phyloP scores from a whole-genome alignment of 2,329 filamentous ascomycete species.

The Aspergillus ochraceus region DNA sequence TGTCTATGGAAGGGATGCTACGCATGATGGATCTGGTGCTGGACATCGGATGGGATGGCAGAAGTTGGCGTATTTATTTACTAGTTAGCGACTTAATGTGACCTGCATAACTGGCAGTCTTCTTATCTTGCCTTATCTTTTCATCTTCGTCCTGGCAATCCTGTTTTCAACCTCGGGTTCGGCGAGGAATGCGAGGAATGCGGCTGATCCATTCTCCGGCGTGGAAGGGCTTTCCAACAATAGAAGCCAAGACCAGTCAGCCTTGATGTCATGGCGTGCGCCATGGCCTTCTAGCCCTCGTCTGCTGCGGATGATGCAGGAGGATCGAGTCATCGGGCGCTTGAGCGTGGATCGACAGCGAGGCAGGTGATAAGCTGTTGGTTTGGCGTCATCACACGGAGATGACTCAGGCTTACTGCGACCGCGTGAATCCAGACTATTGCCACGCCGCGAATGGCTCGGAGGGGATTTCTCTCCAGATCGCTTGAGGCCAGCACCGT shows the following conservation, averaged over 20 bases:
- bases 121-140: not conserved
- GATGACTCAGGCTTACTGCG: not conserved
- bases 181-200: not conserved
- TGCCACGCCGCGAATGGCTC: not conserved
- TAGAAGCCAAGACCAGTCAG: not conserved
- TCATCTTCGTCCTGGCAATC: not conserved
- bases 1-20: not conserved
- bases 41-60: not conserved
- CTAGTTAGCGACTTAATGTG: not conserved
- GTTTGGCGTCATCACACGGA: not conserved
- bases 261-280: not conserved
- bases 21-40: not conserved
- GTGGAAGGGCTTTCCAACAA: not conserved
- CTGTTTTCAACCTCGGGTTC: not conserved
- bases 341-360: not conserved
- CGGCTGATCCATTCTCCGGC: not conserved
- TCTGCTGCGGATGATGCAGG: not conserved
- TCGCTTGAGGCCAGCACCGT: too few species aligned
- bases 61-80: not conserved
- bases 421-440: not conserved
- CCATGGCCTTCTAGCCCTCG: not conserved
- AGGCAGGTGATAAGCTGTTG: not conserved
- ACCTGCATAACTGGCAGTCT: not conserved
- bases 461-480: too few species aligned
- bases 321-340: not conserved